Percentiles rank a stretch among this genome's conserved stretches.
phyloP scores from a whole-genome alignment of 495 filamentous ascomycete genomes.

The Talaromyces proteolyticus region DNA sequence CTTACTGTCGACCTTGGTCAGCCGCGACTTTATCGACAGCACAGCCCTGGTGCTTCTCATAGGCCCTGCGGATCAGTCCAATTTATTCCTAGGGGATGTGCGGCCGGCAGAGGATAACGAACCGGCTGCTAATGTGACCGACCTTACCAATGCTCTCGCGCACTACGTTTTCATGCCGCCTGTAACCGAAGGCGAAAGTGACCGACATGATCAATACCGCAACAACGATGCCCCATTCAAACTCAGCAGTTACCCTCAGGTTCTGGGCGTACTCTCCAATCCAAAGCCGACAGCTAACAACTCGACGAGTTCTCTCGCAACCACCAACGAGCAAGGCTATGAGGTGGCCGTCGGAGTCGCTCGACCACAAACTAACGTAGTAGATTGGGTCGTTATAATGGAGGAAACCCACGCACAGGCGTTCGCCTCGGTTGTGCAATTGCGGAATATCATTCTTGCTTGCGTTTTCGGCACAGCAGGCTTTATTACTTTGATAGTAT shows the following conservation, averaged over 20 bases:
- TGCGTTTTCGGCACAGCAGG: slow-evolving; percentile 82
- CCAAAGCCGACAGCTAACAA: slow-evolving; percentile 45
- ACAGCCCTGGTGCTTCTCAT: slow-evolving; percentile 64
- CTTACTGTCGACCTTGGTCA: slow-evolving; percentile 50
- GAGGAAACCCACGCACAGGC: slow-evolving; percentile 72
- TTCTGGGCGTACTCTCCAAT: slow-evolving; percentile 44
- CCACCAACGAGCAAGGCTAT: slow-evolving; percentile 60
- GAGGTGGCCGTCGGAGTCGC: slow-evolving; percentile 69
- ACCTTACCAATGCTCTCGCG: slow-evolving; percentile 18
- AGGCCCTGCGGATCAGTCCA: slow-evolving; percentile 56
- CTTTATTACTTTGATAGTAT: slow-evolving; percentile 56
- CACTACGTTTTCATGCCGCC: slow-evolving; percentile 38
- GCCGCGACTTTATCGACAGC: slow-evolving; percentile 59
- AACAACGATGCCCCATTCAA: slow-evolving; percentile 47
- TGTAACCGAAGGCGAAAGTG: slow-evolving; percentile 18
- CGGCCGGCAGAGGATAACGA: slow-evolving; percentile 15
- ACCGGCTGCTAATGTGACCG: slow-evolving; percentile 9
- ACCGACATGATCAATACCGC: slow-evolving; percentile 43
- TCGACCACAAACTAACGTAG: slow-evolving; percentile 53
- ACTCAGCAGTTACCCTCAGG: slow-evolving; percentile 50
- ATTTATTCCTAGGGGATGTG: slow-evolving; percentile 47
- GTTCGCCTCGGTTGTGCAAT: slow-evolving; percentile 62
- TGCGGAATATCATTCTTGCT: slow-evolving; percentile 71
- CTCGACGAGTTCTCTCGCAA: slow-evolving; percentile 57
- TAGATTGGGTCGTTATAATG: slow-evolving; percentile 75